Base-by-base conservation (phyloP, 805 yeast species). In the Saccharomycopsis microspora region DNA sequence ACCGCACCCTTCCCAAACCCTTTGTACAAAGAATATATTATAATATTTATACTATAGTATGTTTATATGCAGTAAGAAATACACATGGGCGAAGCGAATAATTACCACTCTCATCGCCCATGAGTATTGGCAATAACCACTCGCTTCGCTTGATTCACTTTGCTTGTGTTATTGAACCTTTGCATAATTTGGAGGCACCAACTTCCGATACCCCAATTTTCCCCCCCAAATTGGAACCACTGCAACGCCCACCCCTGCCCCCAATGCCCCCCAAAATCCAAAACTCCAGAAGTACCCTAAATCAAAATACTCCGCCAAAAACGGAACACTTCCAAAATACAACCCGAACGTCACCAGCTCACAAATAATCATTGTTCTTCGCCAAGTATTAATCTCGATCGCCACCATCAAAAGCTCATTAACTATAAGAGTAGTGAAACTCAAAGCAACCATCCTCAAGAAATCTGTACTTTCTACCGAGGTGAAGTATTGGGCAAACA, bases 341-440 rank as follows among this genome's bases (percentile, higher is more conserved):
- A 82, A 59, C 28, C 71, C 66, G 39, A 84, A 62, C 0, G 97
- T 90, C 9, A 79, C 67, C 28, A 88, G 58, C 56, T 88, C 86
- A 0, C 93, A 70, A 10, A 77, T 65, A 1, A 81, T 58, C 96
- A 93, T 88, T 8, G 70, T 69, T 57, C 72, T 76, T 58, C 76
- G 84, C 98, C 98, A 93, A n/a, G 85, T 86, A 58, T 85, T 84
- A 34, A 90, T 83, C 58, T 87, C 96, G 43, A 90, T 66, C 1
- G 88, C 95, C 46, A 93, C 97, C 97, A 93, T 93, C 8, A 82
- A 69, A 58, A 93, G 70, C 65, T 94, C 98, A 60, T 89, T 90
- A 54, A 85, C 65, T 5, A 94, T 69, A 46, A 93, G 68, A 1
- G 85, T 80, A 1, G 94, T 75, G 60, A 85, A 93, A 54, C 93